phyloP scores from a whole-genome alignment of 2,329 filamentous ascomycete species.

The Dryadomyces sulphureus region DNA sequence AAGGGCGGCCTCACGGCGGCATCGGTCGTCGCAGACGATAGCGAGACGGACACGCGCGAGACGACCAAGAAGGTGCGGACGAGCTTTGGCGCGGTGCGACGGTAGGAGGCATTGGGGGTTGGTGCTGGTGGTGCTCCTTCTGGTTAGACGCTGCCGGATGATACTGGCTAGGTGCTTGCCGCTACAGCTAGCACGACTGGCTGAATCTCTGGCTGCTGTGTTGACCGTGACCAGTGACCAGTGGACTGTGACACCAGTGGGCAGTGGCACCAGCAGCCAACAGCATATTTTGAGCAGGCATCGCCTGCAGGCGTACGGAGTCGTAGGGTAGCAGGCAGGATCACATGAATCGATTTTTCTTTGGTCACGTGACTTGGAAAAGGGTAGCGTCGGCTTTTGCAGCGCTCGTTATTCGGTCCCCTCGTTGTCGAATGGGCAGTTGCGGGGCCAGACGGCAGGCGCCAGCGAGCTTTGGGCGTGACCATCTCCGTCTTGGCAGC shows the following conservation, averaged over 20 bases:
- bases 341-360: neutral
- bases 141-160: no score
- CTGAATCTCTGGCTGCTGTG: no score
- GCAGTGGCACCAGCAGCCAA: no score
- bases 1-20: slow-evolving; percentile 19
- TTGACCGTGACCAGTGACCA: no score
- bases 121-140: no score
- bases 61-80: slow-evolving; percentile 40
- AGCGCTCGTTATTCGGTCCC: neutral
- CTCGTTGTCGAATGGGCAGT: neutral
- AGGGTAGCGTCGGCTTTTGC: neutral
- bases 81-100: slow-evolving; percentile 40
- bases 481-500: neutral
- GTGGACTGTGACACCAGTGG: no score
- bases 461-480: neutral
- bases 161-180: no score
- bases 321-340: no score
- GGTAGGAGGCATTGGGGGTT: slow-evolving; percentile 13
- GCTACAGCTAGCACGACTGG: no score
- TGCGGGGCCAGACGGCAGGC: neutral
- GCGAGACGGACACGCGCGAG: slow-evolving; percentile 40
- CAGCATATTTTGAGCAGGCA: no score
- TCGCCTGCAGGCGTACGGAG: no score
- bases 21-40: slow-evolving; percentile 28
- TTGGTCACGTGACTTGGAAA: neutral